Evolutionary conservation across 495 filamentous ascomycete genomes (phyloP), one percentile per base, ranked within the genome.

Genomic region (Aspergillus diversus): DNA sequence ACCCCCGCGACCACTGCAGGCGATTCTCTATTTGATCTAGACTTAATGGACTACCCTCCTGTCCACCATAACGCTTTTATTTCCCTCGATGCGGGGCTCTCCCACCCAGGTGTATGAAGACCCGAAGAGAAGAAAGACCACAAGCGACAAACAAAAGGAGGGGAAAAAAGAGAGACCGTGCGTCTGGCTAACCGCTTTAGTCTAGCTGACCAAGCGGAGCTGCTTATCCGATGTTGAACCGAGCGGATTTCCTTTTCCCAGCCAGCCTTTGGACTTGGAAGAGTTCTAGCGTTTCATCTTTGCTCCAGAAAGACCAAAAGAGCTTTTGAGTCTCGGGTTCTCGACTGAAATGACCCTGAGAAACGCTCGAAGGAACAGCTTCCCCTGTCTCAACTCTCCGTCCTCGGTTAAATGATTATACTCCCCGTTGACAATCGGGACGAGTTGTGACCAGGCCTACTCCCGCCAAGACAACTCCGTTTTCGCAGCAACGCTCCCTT

Each of bases 61-160:
- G 6, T 3, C 9, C 15, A 50, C 49, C 56, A 64, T 27, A 50
- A 59, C 33, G 62, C 62, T 11, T 64, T 64, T 47, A 64, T 64
- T 32, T 42, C 33, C n/a, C 35, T 43, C 8, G 55, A 57, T 7
- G 17, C 35, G 9, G 55, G 35, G 48, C 21, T 50, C 3, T 21
- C 48, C 5, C 3, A 21, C 21, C 21, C 21, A 16, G 48, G 17
- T 4, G 48, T 50, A 17, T 50, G 48, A 50, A 50, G 17, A 50
- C 3, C 13, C 6, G n/a, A 43, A 50, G 15, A 49, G n/a, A 43
- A 50, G 15, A 49, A 21, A 50, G 16, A n/a, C 11, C 11, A 43
- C n/a, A 8, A 43, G 48, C 13, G 21, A 21, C 15, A 50, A 27
- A 50, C 15, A 5, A 50, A 17, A 50, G 15, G 13, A 27, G 32